Percentiles rank a stretch among this genome's conserved stretches.
phyloP scores from a whole-genome alignment of 2,329 filamentous ascomycete genomes.

The Trichoderma simmonsii region DNA sequence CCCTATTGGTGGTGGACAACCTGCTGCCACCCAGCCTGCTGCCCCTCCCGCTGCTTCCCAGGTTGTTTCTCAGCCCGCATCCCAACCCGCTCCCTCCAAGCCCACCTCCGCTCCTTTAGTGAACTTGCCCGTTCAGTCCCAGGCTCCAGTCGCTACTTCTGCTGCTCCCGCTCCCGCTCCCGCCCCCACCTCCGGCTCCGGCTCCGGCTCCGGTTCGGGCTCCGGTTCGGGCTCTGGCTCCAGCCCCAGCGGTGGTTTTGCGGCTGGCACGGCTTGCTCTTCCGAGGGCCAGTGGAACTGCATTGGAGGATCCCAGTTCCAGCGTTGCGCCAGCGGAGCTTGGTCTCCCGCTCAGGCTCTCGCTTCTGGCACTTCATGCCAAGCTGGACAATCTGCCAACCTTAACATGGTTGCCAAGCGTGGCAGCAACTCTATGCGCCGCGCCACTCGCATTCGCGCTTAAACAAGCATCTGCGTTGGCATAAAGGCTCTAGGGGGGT shows the following conservation, averaged over 20 bases:
- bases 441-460: conserved; percentile 26
- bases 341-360: conserved; percentile 46
- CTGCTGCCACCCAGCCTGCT: conserved; percentile 21
- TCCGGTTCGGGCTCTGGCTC: conserved; percentile 14
- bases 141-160: conserved; percentile 19
- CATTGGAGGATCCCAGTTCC: conserved; percentile 47
- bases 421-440: conserved; percentile 28
- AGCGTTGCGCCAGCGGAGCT: conserved; percentile 51
- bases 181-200: conserved; percentile 20
- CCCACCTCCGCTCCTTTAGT: conserved; percentile 10
- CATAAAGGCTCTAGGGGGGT: too few species aligned
- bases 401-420: conserved; percentile 35
- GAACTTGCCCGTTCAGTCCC: conserved; percentile 21
- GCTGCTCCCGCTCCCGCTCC: conserved; percentile 23
- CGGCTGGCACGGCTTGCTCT: conserved; percentile 45
- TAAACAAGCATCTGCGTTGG: neutral
- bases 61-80: conserved; percentile 19
- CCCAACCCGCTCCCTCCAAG: conserved; percentile 15
- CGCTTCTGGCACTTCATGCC: conserved; percentile 46
- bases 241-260: conserved; percentile 27
- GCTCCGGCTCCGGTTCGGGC: neutral
- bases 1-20: conserved; percentile 18
- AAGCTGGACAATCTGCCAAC: conserved; percentile 37
- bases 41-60: conserved; percentile 17
- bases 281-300: conserved; percentile 54